A percentile compares a stretch with the other conserved stretches of the same genome.
These are phyloP conservation scores for Annulohypoxylon stygium DNA, from an alignment of 495 filamentous ascomycete genomes.

Conservation along the genomic window DNA sequence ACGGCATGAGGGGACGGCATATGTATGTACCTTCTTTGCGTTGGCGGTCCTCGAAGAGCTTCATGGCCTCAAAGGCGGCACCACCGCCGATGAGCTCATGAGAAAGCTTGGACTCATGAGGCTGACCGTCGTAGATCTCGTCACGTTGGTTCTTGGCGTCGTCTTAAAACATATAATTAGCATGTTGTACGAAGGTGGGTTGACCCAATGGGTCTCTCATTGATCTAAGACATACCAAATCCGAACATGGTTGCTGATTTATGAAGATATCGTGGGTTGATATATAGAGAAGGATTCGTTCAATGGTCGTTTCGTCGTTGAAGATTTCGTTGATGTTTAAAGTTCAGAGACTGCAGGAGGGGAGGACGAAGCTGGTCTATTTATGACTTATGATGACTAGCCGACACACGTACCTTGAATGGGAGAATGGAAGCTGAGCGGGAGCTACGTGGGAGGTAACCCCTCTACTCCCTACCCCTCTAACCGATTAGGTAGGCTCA, in stretches of 20 bases:
- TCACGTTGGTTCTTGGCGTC: slow-evolving; percentile 67
- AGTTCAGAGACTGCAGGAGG: neutral
- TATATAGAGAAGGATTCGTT: neutral
- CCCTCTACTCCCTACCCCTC: neutral
- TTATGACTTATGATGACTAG: neutral
- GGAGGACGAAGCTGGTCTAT: slow-evolving; percentile 8
- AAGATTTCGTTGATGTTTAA: slow-evolving; percentile 10
- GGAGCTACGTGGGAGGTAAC: neutral
- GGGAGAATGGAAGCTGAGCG: no score
- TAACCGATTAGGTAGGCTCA: slow-evolving; percentile 2
- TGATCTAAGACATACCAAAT: slow-evolving; percentile 51
- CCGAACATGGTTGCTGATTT: slow-evolving; percentile 54
- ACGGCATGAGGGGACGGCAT: neutral
- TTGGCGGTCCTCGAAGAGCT: slow-evolving; percentile 82
- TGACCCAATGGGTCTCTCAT: neutral
- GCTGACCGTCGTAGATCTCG: slow-evolving; percentile 66
- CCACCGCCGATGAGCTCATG: slow-evolving; percentile 83
- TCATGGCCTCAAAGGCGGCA: slow-evolving; percentile 84
- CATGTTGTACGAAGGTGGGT: neutral
- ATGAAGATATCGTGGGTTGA: slow-evolving; percentile 4
- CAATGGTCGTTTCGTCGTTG: slow-evolving; percentile 14
- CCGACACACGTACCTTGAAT: neutral
- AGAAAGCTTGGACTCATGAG: slow-evolving; percentile 72
- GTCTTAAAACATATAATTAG: slow-evolving; percentile 43
- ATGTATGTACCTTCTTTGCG: slow-evolving; percentile 71